Evolutionary conservation across 345 rosid species (phyloP).

Genomic region (Rhizophora mangle): DNA sequence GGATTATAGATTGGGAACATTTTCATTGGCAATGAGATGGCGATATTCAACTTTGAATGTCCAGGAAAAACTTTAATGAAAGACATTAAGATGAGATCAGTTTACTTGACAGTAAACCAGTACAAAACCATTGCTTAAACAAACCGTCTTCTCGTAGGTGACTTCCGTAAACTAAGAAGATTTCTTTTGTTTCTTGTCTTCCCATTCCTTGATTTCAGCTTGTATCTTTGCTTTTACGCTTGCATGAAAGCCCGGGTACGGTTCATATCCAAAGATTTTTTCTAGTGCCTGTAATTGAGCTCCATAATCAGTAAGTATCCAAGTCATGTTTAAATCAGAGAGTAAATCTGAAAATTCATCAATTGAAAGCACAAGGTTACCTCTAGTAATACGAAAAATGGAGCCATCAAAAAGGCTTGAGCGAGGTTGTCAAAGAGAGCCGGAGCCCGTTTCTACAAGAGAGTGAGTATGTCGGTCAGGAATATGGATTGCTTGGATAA

Average conservation of each 20-base stretch:
- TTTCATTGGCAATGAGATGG: not conserved
- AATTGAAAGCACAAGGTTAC: constrained; percentile 23
- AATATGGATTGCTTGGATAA: not conserved
- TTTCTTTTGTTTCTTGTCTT: constrained; percentile 17
- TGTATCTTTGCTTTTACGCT: not conserved
- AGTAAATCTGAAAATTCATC: not conserved
- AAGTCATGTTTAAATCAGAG: not conserved
- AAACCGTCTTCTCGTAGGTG: not conserved
- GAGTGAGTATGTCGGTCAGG: not conserved
- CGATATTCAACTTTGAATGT: not conserved
- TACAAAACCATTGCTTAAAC: not conserved
- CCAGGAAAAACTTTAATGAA: not conserved
- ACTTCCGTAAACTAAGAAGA: constrained; percentile 6
- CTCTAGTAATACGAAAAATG: constrained; percentile 91
- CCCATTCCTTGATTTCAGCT: constrained; percentile 23
- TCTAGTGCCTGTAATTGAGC: not conserved
- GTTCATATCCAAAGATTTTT: not conserved
- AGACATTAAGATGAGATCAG: no score
- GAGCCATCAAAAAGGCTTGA: constrained; percentile 88
- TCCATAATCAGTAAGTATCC: not conserved
- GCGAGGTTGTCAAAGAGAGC: constrained; percentile 72
- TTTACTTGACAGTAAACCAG: no score
- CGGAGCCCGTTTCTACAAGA: constrained; percentile 72
- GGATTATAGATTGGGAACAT: not conserved
- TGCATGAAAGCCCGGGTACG: not conserved